Base-by-base conservation (phyloP, 2,329 filamentous ascomycete species). In the Colletotrichum sp. region DNA sequence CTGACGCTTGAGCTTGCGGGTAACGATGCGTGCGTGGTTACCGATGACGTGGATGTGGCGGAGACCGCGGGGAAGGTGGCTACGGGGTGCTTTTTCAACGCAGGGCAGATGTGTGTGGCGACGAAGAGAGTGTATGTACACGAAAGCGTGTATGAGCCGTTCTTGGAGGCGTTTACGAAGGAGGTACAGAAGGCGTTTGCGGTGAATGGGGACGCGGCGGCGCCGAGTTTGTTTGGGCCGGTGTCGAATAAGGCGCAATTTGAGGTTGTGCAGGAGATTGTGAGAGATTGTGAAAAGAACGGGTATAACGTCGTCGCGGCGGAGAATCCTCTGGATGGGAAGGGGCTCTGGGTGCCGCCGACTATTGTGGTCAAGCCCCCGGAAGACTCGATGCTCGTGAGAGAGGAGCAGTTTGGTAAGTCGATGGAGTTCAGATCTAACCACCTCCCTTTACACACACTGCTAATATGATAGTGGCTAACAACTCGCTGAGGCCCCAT, bases 171-270 rank as follows among this genome's bases (percentile, higher is more conserved):
- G 24, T 80, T 89, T 15, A 80, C 85, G 15, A 5, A 1, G 10
- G 75, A 71, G 13, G 68, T 75, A 2, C 36, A 64, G 9, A 52
- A 62, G 16, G 55, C 49, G 1, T 70, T 44, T 36, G 15, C 63
- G 8, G 57, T 71, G 18, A 64, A 28, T 15, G 49, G 62, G 4
- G 59, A 75, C 34, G 68, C 68, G 5, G 16, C 15, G 3, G 55
- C 64, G n/a, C 71, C 63, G 15, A 70, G 87, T 4, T 72, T 84
- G 7, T 75, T 92, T 67, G 90, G 91, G 0, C 93, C 93, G 0
- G 83, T 94, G 4, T 91, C 92, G 72, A 94, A 94, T 81, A 84
- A 87, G 77, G 89, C 91, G 88, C 93, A 94, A 82, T 94, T 88
- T 80, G 89, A 92, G 16, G 86, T 87, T 21, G 88, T 91, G 65